These are phyloP conservation scores for Eimeria sp. DNA, from an alignment of 169 alveolate species.

Conservation along the genomic window DNA sequence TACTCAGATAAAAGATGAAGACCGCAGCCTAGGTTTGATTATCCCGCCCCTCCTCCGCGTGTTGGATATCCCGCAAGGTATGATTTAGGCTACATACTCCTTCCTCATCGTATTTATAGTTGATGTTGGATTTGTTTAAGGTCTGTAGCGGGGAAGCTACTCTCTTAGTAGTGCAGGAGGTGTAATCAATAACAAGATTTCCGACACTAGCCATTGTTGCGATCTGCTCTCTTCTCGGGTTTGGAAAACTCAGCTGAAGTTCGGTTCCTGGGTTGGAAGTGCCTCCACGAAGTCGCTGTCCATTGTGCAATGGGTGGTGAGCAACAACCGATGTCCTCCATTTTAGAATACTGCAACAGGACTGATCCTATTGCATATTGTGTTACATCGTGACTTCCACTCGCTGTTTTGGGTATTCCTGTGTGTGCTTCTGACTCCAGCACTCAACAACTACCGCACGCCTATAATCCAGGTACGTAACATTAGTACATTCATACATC, in stretches of 20 bases:
- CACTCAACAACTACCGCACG: conserved; percentile 15
- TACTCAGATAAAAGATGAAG: conserved; percentile 21
- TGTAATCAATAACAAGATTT: too few species aligned
- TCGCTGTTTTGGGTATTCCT: neutral
- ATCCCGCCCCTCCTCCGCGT: conserved; percentile 75
- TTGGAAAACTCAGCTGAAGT: conserved; percentile 32
- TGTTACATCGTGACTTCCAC: neutral
- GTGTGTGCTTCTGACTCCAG: neutral
- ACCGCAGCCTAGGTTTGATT: conserved; percentile 46
- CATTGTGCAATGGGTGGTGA: conserved; percentile 14
- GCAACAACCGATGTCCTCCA: neutral
- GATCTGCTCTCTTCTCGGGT: neutral
- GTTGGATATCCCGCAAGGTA: conserved; percentile 57
- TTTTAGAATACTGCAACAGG: neutral
- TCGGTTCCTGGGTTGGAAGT: conserved; percentile 70
- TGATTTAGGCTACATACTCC: neutral
- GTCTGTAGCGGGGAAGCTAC: neutral
- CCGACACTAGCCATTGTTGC: neutral
- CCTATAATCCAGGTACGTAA: conserved; percentile 52
- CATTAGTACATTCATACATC: neutral
- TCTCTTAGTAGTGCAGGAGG: neutral
- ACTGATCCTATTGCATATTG: neutral
- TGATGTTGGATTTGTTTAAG: neutral
- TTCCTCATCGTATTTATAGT: neutral
- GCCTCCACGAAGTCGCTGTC: conserved; percentile 20